Evolutionary conservation across 306 rosid species (phyloP), one percentile per base, ranked within the genome.

Genomic region (Inga leiocalycina): DNA sequence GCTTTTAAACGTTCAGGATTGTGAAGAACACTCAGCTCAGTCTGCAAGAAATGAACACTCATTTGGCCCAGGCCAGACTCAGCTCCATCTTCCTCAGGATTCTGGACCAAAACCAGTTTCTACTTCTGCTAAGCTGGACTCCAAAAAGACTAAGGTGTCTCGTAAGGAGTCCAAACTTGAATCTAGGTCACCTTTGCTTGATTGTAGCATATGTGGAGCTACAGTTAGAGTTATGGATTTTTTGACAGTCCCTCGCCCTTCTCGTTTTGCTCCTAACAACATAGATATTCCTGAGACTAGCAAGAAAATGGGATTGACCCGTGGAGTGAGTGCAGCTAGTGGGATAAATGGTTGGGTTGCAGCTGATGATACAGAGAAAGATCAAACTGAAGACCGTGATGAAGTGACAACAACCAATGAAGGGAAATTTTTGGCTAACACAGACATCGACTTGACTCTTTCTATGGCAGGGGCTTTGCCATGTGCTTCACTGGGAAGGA

Each of bases 301-400:
- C 87, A 97, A 91, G 88, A 97, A 94, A 87, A 79, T 97, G 94
- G 98, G 97, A 70, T 86, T 97, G 85, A 97, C 95, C 49, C 99
- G 98, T n/a, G 99, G 99, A 68, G 97, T 77, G 74, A 97, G 98
- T 88, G 99, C 99, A 79, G 99, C 99, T 30, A 97, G 99, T 84
- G 99, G 99, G 77, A 97, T 97, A 79, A 92, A 88, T 86, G 99
- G 99, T 83, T 94, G 99, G 99, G 88, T 90, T 71, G 92, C 97
- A 73, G 91, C 93, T 43, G 98, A 94, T 80, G 97, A 97, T 81
- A 84, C 85, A 12, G 97, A 88, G 79, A 97, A 93, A 92, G 99
- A 94, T 82, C 98, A 91, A 77, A 90, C 88, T 57, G 99, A 85
- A 86, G 98, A 97, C 75, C 99, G 97, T 32, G 99, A 94, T 66